These are phyloP conservation scores for Malassezia slooffiae DNA, from an alignment of 1,284 basidiomycete species.

Conservation along the genomic window DNA sequence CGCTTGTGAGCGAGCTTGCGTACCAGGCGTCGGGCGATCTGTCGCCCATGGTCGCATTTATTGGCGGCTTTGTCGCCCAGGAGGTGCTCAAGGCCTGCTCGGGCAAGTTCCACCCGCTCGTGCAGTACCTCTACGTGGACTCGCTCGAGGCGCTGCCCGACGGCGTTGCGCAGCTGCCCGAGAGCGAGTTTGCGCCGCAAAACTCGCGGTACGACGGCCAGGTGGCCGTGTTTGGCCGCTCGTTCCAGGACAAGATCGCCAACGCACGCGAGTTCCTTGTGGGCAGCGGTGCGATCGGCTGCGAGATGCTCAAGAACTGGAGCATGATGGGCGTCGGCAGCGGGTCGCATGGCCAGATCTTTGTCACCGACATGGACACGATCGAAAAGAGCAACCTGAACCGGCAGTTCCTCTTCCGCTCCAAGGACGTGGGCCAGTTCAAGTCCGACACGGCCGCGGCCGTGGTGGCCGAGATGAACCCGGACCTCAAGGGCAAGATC, in stretches of 20 bases:
- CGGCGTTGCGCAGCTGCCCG: conserved; percentile 53
- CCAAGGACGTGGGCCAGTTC: conserved; percentile 95
- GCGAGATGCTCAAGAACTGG: conserved; percentile 99
- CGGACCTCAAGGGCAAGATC: conserved; percentile 78
- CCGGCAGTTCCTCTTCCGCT: conserved; percentile 92
- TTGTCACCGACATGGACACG: conserved; percentile 94
- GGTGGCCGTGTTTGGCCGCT: conserved; percentile 85
- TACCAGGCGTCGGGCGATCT: conserved; percentile 90
- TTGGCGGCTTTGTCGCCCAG: conserved; percentile 95
- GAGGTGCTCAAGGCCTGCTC: conserved; percentile 95
- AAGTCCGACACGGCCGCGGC: conserved; percentile 89
- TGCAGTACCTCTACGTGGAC: conserved; percentile 94
- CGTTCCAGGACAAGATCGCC: conserved; percentile 84
- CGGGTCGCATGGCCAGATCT: conserved; percentile 68
- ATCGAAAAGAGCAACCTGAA: conserved; percentile 99
- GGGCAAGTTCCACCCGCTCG: conserved; percentile 94
- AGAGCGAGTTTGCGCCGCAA: conserved; percentile 71
- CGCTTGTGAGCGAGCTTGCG: conserved; percentile 67
- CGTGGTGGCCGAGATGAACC: conserved; percentile 94
- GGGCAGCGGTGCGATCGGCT: conserved; percentile 94
- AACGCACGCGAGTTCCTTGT: conserved; percentile 92
- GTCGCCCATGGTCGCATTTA: conserved; percentile 80
- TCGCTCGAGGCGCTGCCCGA: conserved; percentile 68
- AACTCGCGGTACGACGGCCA: conserved; percentile 86
- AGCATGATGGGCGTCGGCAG: conserved; percentile 93